Conservation (phyloP, 2,329 filamentous ascomycete species). For the Pezicula radicicola region DNA sequence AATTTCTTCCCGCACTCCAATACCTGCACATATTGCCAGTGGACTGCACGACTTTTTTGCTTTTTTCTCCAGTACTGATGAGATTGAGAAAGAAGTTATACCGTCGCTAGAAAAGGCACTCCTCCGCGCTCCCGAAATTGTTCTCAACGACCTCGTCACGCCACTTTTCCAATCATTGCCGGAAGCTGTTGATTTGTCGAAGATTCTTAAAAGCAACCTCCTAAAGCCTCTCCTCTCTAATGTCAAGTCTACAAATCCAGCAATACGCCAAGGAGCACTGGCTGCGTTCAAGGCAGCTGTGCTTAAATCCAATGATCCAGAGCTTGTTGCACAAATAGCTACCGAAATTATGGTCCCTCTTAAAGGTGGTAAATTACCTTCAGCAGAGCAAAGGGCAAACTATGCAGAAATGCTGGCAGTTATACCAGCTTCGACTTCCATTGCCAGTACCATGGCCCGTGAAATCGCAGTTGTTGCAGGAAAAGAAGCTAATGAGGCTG, state of each 20-base stretch:
- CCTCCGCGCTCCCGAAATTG: slow-evolving; percentile 84
- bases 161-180: slow-evolving; percentile 71
- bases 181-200: slow-evolving; percentile 70
- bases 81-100: slow-evolving; percentile 72
- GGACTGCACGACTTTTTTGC: slow-evolving; percentile 81
- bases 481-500: slow-evolving; percentile 88
- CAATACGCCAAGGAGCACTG: slow-evolving; percentile 73
- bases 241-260: slow-evolving; percentile 82
- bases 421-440: slow-evolving; percentile 55
- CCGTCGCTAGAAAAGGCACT: slow-evolving; percentile 86
- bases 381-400: slow-evolving; percentile 78
- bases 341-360: slow-evolving; percentile 78
- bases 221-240: slow-evolving; percentile 87
- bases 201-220: slow-evolving; percentile 66
- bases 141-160: slow-evolving; percentile 75
- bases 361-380: slow-evolving; percentile 79
- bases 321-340: slow-evolving; percentile 62
- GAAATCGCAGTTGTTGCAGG: slow-evolving; percentile 65
- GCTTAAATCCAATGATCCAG: slow-evolving; percentile 53
- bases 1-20: slow-evolving; percentile 68
- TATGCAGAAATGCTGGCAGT: slow-evolving; percentile 77
- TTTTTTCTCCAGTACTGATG: slow-evolving; percentile 69
- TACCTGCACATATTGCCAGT: slow-evolving; percentile 69
- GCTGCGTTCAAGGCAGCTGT: slow-evolving; percentile 72
- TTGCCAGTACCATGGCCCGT: slow-evolving; percentile 64